Evolutionary conservation across 139 green algal species (phyloP), one percentile per base, ranked within the genome.

Genomic region (Pleodorina starrii): DNA sequence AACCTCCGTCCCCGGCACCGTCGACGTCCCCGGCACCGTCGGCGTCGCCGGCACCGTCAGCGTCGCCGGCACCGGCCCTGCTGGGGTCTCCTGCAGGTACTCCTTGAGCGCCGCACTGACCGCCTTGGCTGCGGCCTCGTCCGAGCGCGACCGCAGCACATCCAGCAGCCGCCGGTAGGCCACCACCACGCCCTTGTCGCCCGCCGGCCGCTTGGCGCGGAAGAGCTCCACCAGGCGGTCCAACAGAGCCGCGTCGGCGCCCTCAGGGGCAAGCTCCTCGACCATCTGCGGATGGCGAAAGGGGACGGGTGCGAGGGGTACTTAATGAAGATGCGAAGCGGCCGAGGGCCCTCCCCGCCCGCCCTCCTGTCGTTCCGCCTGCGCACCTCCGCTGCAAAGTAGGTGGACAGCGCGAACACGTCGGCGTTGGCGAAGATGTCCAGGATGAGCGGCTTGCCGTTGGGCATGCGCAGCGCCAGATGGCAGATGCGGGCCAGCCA

Each of bases 371-470:
- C n/a, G n/a, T n/a, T n/a, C n/a, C n/a, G 54, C 3, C 54, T 3
- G 5, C 82, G 2, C 43, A 88, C 82, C 46, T 88, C 82, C 0
- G 82, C 63, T 40, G 82, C 82, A 19, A 88, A 88, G 82, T 88
- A 88, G 44, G 82, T 88, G 11, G 66, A 79, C 32, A 88, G 60
- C 17, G 27, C 82, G 43, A 88, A 88, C 12, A n/a, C 43, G 10
- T 88, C 82, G 9, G 35, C 44, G 43, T 88, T 88, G 66, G 66
- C 44, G 82, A 88, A 88, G 23, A 88, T 59, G 82, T 88, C 82
- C 17, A 88, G 66, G n/a, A 88, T 51, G 44, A 79, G 44, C 27
- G 17, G 66, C 68, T 68, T 79, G 43, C 66, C 43, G 60, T 54
- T 79, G 68, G 66, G 82, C 21, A 69, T 23, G 32, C 66, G 82